Evolutionary conservation across 2,329 filamentous ascomycete species (phyloP).

Genomic region (Neocatenulostroma microsporum): DNA sequence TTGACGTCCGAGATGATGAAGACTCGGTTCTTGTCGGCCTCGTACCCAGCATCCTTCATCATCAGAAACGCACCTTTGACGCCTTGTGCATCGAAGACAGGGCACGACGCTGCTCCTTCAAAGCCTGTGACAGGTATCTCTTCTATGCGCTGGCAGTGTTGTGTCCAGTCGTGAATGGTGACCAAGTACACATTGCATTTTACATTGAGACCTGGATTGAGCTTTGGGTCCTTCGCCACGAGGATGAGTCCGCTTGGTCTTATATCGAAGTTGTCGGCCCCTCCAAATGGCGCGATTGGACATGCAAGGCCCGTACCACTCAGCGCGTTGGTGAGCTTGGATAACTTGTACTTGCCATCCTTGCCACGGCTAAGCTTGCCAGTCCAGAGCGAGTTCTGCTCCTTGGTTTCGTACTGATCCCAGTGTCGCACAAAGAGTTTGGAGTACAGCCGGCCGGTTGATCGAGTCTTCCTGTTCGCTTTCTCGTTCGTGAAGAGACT

Average conservation of each 20-base stretch:
- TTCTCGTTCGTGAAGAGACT: constrained; percentile 50
- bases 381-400: constrained; percentile 44
- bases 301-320: constrained; percentile 52
- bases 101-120: constrained; percentile 57
- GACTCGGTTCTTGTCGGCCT: constrained; percentile 67
- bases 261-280: constrained; percentile 72
- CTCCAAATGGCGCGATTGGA: constrained; percentile 72
- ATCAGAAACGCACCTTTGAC: constrained; percentile 65
- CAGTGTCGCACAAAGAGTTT: constrained; percentile 47
- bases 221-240: constrained; percentile 63
- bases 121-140: constrained; percentile 51
- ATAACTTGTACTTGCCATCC: constrained; percentile 32
- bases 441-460: constrained; percentile 43
- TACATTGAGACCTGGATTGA: constrained; percentile 66
- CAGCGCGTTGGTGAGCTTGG: constrained; percentile 56
- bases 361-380: constrained; percentile 34
- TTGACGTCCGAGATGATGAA: constrained; percentile 55
- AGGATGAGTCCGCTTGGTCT: constrained; percentile 59
- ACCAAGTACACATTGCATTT: constrained; percentile 75
- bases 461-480: constrained; percentile 31
- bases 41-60: constrained; percentile 70
- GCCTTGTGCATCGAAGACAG: constrained; percentile 68
- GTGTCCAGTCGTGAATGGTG: constrained; percentile 54
- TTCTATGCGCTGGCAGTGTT: constrained; percentile 43
- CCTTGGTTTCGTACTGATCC: constrained; percentile 43